Evolutionary conservation across 768 basidiomycete genomes (phyloP).

Genomic region (Leccinum subtestaceum): DNA sequence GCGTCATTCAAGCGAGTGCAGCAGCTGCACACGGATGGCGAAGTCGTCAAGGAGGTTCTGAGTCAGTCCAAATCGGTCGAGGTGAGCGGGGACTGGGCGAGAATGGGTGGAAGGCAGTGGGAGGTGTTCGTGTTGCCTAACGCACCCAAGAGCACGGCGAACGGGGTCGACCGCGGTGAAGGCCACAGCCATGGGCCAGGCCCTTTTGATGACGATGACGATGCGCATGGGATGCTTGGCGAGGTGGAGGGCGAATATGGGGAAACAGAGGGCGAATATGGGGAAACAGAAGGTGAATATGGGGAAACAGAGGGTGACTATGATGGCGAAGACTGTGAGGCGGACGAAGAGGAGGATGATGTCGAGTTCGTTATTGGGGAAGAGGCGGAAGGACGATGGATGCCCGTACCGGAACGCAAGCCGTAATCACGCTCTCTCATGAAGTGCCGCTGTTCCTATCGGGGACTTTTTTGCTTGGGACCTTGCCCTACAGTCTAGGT

Average conservation of each 20-base stretch:
- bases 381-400: constrained; percentile 40
- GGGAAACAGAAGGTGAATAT: constrained; percentile 14
- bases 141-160: constrained; percentile 47
- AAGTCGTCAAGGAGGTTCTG: constrained; percentile 70
- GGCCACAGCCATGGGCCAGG: not conserved
- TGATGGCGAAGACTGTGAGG: constrained; percentile 36
- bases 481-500: constrained; percentile 8
- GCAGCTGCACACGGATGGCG: constrained; percentile 55
- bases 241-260: constrained; percentile 21
- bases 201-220: not conserved
- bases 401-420: constrained; percentile 33
- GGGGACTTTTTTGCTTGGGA: not conserved
- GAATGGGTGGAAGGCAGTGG: constrained; percentile 62
- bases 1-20: constrained; percentile 87
- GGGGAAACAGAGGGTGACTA: constrained; percentile 26
- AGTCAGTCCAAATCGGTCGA: constrained; percentile 65
- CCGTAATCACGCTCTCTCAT: constrained; percentile 5
- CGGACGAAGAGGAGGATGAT: constrained; percentile 68
- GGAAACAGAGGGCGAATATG: constrained; percentile 2
- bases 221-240: constrained; percentile 4
- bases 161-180: not conserved
- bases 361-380: constrained; percentile 69
- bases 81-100: constrained; percentile 63
- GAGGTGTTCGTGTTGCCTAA: constrained; percentile 56
- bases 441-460: not conserved